Evolutionary conservation across 139 green algal species (phyloP).

Genomic region (Parachlorella kessleri): DNA sequence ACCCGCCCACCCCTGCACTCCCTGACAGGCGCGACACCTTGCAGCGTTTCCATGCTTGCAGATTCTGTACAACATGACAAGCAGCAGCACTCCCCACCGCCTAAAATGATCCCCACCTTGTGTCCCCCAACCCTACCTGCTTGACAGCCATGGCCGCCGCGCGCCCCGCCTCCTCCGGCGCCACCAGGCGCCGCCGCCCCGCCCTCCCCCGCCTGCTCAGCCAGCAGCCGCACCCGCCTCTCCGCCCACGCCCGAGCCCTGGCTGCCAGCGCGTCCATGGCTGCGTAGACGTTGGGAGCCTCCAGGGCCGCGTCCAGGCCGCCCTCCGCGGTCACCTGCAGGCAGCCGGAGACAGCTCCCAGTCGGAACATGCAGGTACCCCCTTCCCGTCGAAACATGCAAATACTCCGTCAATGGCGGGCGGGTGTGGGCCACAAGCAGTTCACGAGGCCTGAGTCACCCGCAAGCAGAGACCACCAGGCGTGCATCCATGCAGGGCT

Average conservation of each 20-base stretch:
- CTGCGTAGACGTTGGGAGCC: slow-evolving; percentile 65
- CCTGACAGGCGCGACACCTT: background rate
- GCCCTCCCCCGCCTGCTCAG: slow-evolving; percentile 21
- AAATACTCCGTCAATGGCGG: background rate
- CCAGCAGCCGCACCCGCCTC: slow-evolving; percentile 43
- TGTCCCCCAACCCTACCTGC: slow-evolving; percentile 10
- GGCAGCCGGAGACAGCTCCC: background rate
- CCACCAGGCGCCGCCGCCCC: slow-evolving; percentile 3
- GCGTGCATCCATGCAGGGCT: too few species aligned
- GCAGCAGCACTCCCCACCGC: slow-evolving; percentile 4
- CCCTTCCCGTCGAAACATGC: too few species aligned
- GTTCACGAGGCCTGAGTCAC: background rate
- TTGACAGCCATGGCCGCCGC: slow-evolving; percentile 33
- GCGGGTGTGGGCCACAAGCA: background rate
- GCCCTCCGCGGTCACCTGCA: slow-evolving; percentile 50
- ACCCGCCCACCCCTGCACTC: background rate
- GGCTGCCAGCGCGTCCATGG: slow-evolving; percentile 68
- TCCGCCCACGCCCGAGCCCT: slow-evolving; percentile 56
- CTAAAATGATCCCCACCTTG: background rate
- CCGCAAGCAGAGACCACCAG: too few species aligned
- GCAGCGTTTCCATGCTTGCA: too few species aligned
- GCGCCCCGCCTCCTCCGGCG: slow-evolving; percentile 28
- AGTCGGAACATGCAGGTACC: too few species aligned
- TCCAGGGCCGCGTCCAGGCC: slow-evolving; percentile 55
- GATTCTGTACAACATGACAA: too few species aligned